Evolutionary conservation across 345 rosid species (phyloP).

Genomic region (Bruguiera parviflora): DNA sequence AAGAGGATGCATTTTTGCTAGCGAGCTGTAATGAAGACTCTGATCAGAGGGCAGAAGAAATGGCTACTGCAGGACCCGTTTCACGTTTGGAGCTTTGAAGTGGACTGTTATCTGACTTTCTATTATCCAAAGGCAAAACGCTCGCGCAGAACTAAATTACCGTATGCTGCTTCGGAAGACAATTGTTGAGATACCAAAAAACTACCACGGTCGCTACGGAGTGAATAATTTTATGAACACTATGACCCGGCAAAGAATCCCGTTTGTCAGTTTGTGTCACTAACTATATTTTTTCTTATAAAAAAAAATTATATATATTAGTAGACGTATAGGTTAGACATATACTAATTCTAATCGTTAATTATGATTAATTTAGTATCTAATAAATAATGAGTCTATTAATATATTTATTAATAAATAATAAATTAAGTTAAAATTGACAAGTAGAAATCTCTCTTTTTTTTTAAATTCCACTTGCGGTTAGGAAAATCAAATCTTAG

Average conservation of each 20-base stretch:
- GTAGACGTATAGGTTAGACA: no score
- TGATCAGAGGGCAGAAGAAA: slow-evolving; percentile 43
- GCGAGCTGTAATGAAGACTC: slow-evolving; percentile 64
- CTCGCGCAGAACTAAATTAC: slow-evolving; percentile 58
- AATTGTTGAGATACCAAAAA: slow-evolving; percentile 69
- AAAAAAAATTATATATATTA: no score
- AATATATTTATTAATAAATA: no score
- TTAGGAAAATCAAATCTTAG: no score
- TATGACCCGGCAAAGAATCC: slow-evolving; percentile 63
- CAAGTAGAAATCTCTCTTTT: no score
- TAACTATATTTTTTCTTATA: background rate
- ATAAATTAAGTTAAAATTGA: no score
- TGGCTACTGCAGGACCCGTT: slow-evolving; percentile 39
- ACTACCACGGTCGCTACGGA: slow-evolving; percentile 78
- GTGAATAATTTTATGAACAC: slow-evolving; percentile 55
- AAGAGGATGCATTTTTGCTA: slow-evolving; percentile 41
- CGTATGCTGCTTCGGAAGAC: slow-evolving; percentile 66
- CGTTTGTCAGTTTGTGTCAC: slow-evolving; percentile 38
- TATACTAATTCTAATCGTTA: no score
- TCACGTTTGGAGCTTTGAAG: slow-evolving; percentile 37
- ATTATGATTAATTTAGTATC: no score
- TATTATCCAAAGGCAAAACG: slow-evolving; percentile 53
- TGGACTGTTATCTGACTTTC: slow-evolving; percentile 50
- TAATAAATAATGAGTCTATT: no score
- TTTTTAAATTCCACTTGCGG: no score